Conservation (phyloP, 176 grass and related monocot species). For the Musa acuminata region DNA sequence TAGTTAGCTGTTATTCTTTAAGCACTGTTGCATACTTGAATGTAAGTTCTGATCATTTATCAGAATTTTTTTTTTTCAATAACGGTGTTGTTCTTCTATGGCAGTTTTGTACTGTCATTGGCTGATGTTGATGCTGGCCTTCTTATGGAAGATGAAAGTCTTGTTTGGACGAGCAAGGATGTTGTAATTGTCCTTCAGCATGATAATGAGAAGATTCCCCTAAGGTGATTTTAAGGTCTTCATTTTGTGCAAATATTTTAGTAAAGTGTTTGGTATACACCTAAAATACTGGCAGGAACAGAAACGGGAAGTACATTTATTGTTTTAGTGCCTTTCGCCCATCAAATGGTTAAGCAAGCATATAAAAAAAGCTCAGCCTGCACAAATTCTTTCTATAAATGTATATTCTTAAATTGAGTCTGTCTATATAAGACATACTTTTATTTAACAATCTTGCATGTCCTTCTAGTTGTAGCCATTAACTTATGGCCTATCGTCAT, state of each 20-base stretch:
- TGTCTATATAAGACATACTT: no score
- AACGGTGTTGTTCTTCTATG: conserved; percentile 11
- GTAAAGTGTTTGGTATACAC: neutral
- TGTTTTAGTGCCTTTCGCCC: no score
- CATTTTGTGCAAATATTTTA: neutral
- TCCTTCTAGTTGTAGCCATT: no score
- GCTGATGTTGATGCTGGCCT: conserved; percentile 76
- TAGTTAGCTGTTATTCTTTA: neutral
- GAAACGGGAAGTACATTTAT: neutral
- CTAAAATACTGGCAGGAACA: neutral
- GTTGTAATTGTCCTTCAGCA: conserved; percentile 94
- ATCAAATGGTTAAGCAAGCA: no score
- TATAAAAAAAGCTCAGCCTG: no score
- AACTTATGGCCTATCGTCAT: no score
- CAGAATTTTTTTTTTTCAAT: neutral
- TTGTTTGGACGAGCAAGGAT: conserved; percentile 99
- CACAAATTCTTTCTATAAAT: no score
- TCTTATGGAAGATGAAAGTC: conserved; percentile 99
- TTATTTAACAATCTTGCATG: no score
- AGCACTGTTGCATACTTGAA: neutral
- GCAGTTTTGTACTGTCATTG: conserved; percentile 93
- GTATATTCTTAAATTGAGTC: no score
- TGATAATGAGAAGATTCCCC: conserved; percentile 75
- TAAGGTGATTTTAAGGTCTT: conserved; percentile 48
- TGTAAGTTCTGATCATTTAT: neutral